Percentiles rank a stretch among this genome's conserved stretches.
These are phyloP conservation scores for Lachancea waltii DNA, from an alignment of 805 yeast genomes.

Conservation along the genomic window DNA sequence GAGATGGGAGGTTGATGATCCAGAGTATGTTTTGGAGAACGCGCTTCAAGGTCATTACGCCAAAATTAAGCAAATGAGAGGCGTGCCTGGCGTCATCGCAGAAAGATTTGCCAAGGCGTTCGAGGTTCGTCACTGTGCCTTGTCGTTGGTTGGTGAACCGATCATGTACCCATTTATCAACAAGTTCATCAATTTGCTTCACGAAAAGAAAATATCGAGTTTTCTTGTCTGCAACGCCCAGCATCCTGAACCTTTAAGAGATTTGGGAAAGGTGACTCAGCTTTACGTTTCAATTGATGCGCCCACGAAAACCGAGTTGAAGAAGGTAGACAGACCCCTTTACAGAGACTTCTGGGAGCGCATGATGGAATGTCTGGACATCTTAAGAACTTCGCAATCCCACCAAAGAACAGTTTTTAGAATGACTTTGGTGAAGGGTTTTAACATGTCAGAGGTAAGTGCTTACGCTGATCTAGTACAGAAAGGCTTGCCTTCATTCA, in stretches of 20 bases:
- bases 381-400: slow-evolving; percentile 60
- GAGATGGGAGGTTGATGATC: slow-evolving; percentile 94
- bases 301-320: slow-evolving; percentile 72
- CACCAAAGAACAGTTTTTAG: slow-evolving; percentile 90
- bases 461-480: slow-evolving; percentile 86
- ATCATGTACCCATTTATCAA: slow-evolving; percentile 89
- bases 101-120: slow-evolving; percentile 90
- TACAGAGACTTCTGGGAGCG: slow-evolving; percentile 93
- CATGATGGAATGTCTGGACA: slow-evolving; percentile 71
- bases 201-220: slow-evolving; percentile 71
- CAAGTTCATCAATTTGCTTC: slow-evolving; percentile 74
- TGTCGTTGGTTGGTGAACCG: slow-evolving; percentile 91
- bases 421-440: slow-evolving; percentile 85
- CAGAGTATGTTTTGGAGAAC: slow-evolving; percentile 75
- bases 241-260: slow-evolving; percentile 77
- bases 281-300: slow-evolving; percentile 92
- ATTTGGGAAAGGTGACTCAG: slow-evolving; percentile 75
- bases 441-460: slow-evolving; percentile 72
- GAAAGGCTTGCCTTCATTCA: slow-evolving; percentile 75
- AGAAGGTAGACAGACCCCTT: slow-evolving; percentile 81
- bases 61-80: slow-evolving; percentile 89
- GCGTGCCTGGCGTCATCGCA: slow-evolving; percentile 89
- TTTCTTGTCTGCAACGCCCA: slow-evolving; percentile 94
- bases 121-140: slow-evolving; percentile 82
- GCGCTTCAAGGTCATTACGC: slow-evolving; percentile 86